Conservation (phyloP, 139 green algal genomes). For the Chlamydomonas sp. region DNA sequence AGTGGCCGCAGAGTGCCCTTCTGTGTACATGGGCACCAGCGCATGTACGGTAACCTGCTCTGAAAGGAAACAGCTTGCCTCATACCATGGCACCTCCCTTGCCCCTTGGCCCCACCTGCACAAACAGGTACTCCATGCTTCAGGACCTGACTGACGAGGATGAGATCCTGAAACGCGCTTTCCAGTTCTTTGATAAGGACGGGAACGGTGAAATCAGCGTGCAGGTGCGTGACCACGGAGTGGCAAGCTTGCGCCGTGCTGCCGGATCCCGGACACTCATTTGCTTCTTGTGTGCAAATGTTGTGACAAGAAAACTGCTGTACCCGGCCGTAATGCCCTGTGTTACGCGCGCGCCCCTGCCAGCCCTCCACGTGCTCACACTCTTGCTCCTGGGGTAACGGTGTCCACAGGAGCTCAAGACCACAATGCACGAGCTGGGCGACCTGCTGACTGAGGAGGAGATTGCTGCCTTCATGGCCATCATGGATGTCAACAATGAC, state of each 20-base stretch:
- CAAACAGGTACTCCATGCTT: conserved; percentile 55
- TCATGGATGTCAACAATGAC: conserved; percentile 64
- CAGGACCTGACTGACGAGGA: conserved; percentile 58
- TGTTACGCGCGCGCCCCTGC: too few relatives aligned
- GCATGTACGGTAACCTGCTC: not conserved
- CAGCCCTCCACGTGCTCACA: not conserved
- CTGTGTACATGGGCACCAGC: not conserved
- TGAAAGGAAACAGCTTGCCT: not conserved
- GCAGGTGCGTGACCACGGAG: too few relatives aligned
- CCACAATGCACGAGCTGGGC: conserved; percentile 58
- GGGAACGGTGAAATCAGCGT: not conserved
- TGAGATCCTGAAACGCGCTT: conserved; percentile 51
- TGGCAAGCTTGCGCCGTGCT: not conserved
- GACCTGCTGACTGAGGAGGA: conserved; percentile 58
- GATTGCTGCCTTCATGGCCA: conserved; percentile 43
- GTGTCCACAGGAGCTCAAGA: conserved; percentile 37
- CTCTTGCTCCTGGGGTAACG: not conserved
- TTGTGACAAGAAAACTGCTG: too few relatives aligned
- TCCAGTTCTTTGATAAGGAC: conserved; percentile 61
- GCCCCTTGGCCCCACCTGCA: not conserved
- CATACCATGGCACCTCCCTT: not conserved
- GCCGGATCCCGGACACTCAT: too few relatives aligned
- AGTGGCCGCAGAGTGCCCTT: not conserved
- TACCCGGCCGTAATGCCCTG: too few relatives aligned
- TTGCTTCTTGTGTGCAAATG: too few relatives aligned